Evolutionary conservation across 495 filamentous ascomycete genomes (phyloP), one percentile per base, ranked within the genome.

Genomic region (Penicillium canariense): DNA sequence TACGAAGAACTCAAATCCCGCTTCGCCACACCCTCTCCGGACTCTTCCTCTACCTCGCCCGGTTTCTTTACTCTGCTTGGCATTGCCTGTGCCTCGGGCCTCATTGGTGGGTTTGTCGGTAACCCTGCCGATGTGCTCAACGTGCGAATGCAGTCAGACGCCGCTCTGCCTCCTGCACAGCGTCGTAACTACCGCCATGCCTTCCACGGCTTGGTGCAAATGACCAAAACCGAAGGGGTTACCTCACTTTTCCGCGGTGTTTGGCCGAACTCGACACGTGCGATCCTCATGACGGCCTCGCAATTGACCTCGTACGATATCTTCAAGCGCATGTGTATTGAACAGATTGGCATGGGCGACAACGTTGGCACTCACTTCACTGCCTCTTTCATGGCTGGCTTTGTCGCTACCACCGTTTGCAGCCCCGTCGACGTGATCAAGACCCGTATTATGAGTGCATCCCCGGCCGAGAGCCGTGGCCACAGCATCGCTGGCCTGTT

Each of bases 121-220:
- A 97, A 97, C 71, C 89, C 91, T 0, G 93, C 93, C 52, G 94
- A 98, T 67, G 88, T 98, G 10, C 80, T 97, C 52, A 98, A 98
- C 73, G 94, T 98, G 36, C 91, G 94, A 58, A 98, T 98, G 94
- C 94, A 98, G 71, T 87, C 93, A 75, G 94, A 97, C 68, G 86
- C 89, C 11, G 84, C 92, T 0, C 82, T 96, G 4, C 89, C 91
- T 0, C 62, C 74, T 2, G 77, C 76, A 1, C 75, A 94, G 57
- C 85, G 90, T 3, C 84, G 92, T 20, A 91, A 96, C 73, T 98
- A 98, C 78, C 83, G 83, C 46, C 79, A 97, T 63, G 95, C 92
- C 3, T 66, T 96, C 25, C 87, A 98, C 65, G 94, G 94, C 2
- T 71, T 98, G 50, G 72, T 88, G 10, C 83, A 89, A 43, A 96